A percentile compares a stretch with the other conserved stretches of the same genome.
These are phyloP conservation scores for Kluyveromyces dobzhanskii DNA, from an alignment of 805 yeast genomes.

Conservation along the genomic window DNA sequence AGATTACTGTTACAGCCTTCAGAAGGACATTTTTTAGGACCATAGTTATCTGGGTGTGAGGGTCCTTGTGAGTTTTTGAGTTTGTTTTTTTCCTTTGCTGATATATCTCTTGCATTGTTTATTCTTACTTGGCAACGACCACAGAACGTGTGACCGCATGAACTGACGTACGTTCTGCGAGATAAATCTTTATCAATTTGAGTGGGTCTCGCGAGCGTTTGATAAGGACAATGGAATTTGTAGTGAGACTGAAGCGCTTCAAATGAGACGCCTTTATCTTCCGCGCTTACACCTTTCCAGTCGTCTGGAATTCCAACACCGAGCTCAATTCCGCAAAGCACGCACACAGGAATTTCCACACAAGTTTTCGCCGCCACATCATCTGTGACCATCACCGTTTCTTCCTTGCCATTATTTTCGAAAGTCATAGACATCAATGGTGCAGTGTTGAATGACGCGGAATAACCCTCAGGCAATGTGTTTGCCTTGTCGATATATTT, in stretches of 20 bases:
- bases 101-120: slow-evolving; percentile 31
- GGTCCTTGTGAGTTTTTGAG: slow-evolving; percentile 23
- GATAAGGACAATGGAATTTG: slow-evolving; percentile 58
- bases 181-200: slow-evolving; percentile 52
- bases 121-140: slow-evolving; percentile 74
- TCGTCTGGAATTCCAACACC: slow-evolving; percentile 64
- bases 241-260: slow-evolving; percentile 26
- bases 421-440: slow-evolving; percentile 15
- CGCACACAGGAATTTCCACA: slow-evolving; percentile 43
- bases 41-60: slow-evolving; percentile 37
- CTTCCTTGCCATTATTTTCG: slow-evolving; percentile 15
- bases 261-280: slow-evolving; percentile 22
- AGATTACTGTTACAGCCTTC: slow-evolving; percentile 38
- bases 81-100: slow-evolving; percentile 18
- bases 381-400: slow-evolving; percentile 16
- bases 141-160: slow-evolving; percentile 82
- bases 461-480: slow-evolving; percentile 24
- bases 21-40: slow-evolving; percentile 55
- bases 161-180: slow-evolving; percentile 52
- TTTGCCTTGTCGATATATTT: slow-evolving; percentile 15
- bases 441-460: slow-evolving; percentile 22
- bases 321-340: slow-evolving; percentile 61
- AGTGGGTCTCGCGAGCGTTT: slow-evolving; percentile 41
- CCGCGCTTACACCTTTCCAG: slow-evolving; percentile 27
- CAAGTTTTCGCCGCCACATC: slow-evolving; percentile 24